A percentile compares a stretch with the other conserved stretches of the same genome.
These are phyloP conservation scores for Calonectria pauciramosa DNA, from an alignment of 2,329 filamentous ascomycete species.

Conservation along the genomic window DNA sequence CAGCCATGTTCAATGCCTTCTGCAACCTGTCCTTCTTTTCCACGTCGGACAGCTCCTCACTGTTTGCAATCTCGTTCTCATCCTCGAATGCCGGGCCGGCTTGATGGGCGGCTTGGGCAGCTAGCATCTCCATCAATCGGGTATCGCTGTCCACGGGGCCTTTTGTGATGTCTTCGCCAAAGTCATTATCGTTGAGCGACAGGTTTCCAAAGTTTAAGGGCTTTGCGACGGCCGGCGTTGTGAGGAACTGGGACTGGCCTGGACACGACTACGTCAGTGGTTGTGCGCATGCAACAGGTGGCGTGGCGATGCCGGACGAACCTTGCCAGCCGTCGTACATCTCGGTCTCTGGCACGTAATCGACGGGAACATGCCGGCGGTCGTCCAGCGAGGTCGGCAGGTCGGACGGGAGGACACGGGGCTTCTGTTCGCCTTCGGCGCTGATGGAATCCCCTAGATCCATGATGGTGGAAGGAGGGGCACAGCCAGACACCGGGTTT, in stretches of 20 bases:
- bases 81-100: conserved; percentile 80
- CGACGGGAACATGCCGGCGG: conserved; percentile 76
- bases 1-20: conserved; percentile 92
- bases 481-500: conserved; percentile 48
- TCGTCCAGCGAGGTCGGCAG: conserved; percentile 94
- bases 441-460: conserved; percentile 67
- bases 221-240: conserved; percentile 85
- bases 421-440: conserved; percentile 57
- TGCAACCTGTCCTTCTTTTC: conserved; percentile 89
- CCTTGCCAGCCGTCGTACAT: conserved; percentile 99
- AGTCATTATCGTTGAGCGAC: conserved; percentile 84
- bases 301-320: conserved; percentile 49
- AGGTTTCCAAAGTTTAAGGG: conserved; percentile 87
- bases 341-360: conserved; percentile 85
- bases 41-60: conserved; percentile 78
- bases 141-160: conserved; percentile 81
- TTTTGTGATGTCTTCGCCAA: conserved; percentile 72
- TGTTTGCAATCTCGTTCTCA: conserved; percentile 82
- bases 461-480: conserved; percentile 69
- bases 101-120: conserved; percentile 88
- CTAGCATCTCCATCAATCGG: conserved; percentile 94
- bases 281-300: conserved; percentile 34
- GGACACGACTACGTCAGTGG: conserved; percentile 44
- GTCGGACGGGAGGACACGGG: conserved; percentile 79
- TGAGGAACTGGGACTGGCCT: conserved; percentile 97